Evolutionary conservation across 768 basidiomycete genomes (phyloP).

Genomic region (Leccinum subgranulosum): DNA sequence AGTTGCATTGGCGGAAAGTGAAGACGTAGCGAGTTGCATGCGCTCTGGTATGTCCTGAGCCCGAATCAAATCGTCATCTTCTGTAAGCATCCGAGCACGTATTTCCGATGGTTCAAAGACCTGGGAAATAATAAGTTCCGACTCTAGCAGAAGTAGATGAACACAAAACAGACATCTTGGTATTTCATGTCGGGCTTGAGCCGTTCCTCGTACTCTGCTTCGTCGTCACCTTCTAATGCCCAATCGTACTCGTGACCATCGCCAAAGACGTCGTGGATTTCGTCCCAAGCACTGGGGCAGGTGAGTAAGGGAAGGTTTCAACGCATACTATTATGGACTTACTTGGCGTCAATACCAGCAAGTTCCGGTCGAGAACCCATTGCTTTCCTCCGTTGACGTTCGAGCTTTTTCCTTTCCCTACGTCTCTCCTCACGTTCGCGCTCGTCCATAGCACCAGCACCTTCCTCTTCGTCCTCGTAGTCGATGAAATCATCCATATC

Average conservation of each 20-base stretch:
- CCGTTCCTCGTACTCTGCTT: slow-evolving; percentile 40
- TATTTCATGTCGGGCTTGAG: slow-evolving; percentile 77
- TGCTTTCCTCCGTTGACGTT: slow-evolving; percentile 63
- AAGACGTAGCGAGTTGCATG: slow-evolving; percentile 87
- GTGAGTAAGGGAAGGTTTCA: slow-evolving; percentile 10
- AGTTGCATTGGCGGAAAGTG: slow-evolving; percentile 65
- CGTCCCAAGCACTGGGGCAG: slow-evolving; percentile 80
- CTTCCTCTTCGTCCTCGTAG: slow-evolving; percentile 78
- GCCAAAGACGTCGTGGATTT: slow-evolving; percentile 94
- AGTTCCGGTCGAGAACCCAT: slow-evolving; percentile 65
- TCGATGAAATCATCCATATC: slow-evolving; percentile 76
- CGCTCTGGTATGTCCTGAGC: slow-evolving; percentile 91
- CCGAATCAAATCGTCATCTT: slow-evolving; percentile 91
- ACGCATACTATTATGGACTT: slow-evolving; percentile 31
- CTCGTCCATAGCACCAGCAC: slow-evolving; percentile 74
- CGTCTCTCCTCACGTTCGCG: slow-evolving; percentile 73
- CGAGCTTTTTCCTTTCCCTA: slow-evolving; percentile 58
- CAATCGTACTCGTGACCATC: slow-evolving; percentile 96
- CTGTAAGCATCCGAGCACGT: slow-evolving; percentile 80
- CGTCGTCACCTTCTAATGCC: slow-evolving; percentile 84
- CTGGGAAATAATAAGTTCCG: slow-evolving; percentile 39
- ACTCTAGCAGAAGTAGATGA: slow-evolving; percentile 1
- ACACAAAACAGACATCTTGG: slow-evolving; percentile 59
- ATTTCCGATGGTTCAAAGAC: slow-evolving; percentile 99
- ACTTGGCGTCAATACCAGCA: slow-evolving; percentile 82